Conservation (phyloP, 176 grass and related monocot species). For the Aegilops speltoides region DNA sequence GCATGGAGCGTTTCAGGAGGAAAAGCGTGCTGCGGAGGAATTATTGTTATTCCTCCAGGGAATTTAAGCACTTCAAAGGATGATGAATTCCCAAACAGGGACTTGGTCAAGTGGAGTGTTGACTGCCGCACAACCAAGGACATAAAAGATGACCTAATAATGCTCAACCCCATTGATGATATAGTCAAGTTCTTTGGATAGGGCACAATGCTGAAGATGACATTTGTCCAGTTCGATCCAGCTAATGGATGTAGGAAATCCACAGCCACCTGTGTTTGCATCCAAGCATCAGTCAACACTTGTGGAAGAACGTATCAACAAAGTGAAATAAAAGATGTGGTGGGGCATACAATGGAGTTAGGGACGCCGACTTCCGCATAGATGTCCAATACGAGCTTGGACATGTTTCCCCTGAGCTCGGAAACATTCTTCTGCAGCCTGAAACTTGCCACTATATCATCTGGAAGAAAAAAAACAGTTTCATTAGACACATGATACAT, state of each 20-base stretch:
- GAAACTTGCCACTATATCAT: constrained; percentile 88
- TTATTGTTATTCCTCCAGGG: constrained; percentile 92
- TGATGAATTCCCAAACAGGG: constrained; percentile 87
- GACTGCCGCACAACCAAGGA: constrained; percentile 74
- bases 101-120: constrained; percentile 69
- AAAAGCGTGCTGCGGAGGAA: constrained; percentile 79
- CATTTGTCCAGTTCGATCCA: constrained; percentile 76
- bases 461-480: constrained; percentile 49
- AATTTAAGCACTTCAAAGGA: constrained; percentile 86
- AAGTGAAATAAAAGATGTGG: constrained; percentile 11
- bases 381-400: constrained; percentile 79
- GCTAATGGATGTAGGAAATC: constrained; percentile 59
- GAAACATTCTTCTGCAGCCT: constrained; percentile 68
- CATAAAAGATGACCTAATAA: constrained; percentile 81
- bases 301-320: not conserved
- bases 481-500: not conserved
- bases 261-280: constrained; percentile 58
- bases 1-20: constrained; percentile 71
- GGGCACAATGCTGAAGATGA: constrained; percentile 87
- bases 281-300: constrained; percentile 1
- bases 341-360: constrained; percentile 53
- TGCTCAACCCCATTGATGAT: constrained; percentile 74
- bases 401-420: constrained; percentile 56
- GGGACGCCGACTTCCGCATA: constrained; percentile 91
- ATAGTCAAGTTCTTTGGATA: constrained; percentile 60